Conservation (phyloP, 2,329 filamentous ascomycete species). For the Cladophialophora chaetospira region DNA sequence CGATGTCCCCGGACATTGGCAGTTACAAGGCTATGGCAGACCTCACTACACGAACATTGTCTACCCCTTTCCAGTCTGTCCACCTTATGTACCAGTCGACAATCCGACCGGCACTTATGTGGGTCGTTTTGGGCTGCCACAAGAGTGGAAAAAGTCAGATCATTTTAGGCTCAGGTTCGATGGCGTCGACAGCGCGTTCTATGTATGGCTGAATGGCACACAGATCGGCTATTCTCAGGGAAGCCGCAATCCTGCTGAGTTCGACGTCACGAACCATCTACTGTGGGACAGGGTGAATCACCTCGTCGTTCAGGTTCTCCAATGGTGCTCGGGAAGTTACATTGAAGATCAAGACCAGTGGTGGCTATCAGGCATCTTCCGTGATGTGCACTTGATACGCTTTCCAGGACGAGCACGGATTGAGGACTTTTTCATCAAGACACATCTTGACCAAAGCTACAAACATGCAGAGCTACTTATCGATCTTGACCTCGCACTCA, state of each 20-base stretch:
- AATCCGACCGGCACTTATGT: constrained; percentile 68
- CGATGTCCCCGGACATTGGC: constrained; percentile 68
- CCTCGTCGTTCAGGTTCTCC: constrained; percentile 67
- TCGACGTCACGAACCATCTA: constrained; percentile 63
- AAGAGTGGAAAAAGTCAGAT: constrained; percentile 43
- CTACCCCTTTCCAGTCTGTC: constrained; percentile 66
- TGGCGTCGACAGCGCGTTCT: constrained; percentile 71
- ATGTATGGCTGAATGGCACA: constrained; percentile 67
- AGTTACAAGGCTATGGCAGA: constrained; percentile 66
- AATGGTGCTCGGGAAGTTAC: constrained; percentile 69
- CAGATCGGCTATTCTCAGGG: constrained; percentile 70
- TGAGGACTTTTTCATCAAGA: constrained; percentile 61
- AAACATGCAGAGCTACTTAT: constrained; percentile 55
- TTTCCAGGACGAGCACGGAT: constrained; percentile 55
- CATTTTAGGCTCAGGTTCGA: constrained; percentile 69
- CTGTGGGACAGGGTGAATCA: constrained; percentile 52
- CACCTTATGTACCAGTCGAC: constrained; percentile 62
- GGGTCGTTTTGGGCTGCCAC: constrained; percentile 51
- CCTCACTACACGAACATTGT: constrained; percentile 71
- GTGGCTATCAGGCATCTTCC: constrained; percentile 66
- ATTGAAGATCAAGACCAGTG: constrained; percentile 71
- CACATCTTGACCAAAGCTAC: constrained; percentile 56
- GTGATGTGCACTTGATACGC: constrained; percentile 64
- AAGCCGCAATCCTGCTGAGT: constrained; percentile 68
- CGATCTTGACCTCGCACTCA: constrained; percentile 48